Evolutionary conservation across 2,329 filamentous ascomycete genomes (phyloP), one percentile per base, ranked within the genome.

Genomic region (Septoria linicola): DNA sequence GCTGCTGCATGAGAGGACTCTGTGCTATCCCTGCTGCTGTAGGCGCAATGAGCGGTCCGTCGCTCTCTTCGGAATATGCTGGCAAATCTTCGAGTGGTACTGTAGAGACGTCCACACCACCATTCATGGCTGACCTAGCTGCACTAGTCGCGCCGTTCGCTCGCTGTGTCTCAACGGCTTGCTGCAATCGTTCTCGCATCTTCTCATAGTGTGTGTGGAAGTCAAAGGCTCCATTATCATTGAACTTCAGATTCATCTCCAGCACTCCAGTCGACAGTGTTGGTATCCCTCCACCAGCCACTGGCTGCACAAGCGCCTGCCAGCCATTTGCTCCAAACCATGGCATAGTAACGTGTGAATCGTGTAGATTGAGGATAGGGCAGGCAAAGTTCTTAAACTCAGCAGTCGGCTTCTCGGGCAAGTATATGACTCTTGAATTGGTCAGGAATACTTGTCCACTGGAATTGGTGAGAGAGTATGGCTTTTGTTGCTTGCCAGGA

Each of bases 321-420:
- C 91, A 97, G 59, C 88, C 86, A 76, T 95, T 96, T 3, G 89
- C 86, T 16, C 92, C 91, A 69, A 96, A 95, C 77, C 91, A 95
- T 27, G 92, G 91, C 2, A 91, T 88, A 25, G 85, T 84, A 54
- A 95, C 87, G 65, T 88, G 88, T 5, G 87, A 87, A 70, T 97
- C 92, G 70, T 88, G 82, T 37, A 95, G 81, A 67, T 92, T 91
- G 58, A 96, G 80, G 54, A 96, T 87, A 34, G 91, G 91, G 0
- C 87, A 84, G 35, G 89, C 89, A 72, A 97, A 96, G 42, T 90
- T 96, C 68, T 92, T 84, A 66, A 96, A 82, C 44, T 82, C 67
- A 14, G 74, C 68, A 14, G 85, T 87, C 3, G 84, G 79, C 51
- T 82, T 80, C 46, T 82, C 76, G 14, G 92, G 90, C 13, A 97